Percentiles rank a stretch among this genome's conserved stretches.
These are phyloP conservation scores for Lavandula angustifolia DNA, from an alignment of 257 asterid species.

Conservation along the genomic window DNA sequence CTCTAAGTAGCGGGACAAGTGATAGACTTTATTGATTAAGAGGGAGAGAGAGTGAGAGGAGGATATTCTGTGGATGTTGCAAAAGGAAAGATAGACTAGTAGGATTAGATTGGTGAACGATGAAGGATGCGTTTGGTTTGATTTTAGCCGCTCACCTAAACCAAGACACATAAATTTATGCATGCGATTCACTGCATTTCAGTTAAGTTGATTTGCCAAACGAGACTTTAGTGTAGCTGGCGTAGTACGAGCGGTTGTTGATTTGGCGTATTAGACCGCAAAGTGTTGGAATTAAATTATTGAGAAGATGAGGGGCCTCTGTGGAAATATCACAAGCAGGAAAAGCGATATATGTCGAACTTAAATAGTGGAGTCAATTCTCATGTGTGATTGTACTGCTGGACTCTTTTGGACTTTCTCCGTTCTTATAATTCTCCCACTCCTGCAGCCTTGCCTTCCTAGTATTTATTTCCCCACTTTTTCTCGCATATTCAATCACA, in stretches of 20 bases:
- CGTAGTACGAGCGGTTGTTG: background rate
- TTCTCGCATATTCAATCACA: background rate
- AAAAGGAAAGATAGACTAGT: background rate
- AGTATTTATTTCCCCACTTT: background rate
- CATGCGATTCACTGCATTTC: constrained; percentile 28
- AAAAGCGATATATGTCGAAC: constrained; percentile 29
- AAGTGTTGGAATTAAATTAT: constrained; percentile 23
- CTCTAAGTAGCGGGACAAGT: too few relatives aligned
- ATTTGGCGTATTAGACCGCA: constrained; percentile 18
- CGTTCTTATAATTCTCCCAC: constrained; percentile 4
- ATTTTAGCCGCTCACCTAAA: constrained; percentile 33
- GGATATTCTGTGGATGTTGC: background rate
- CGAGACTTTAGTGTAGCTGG: background rate
- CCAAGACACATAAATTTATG: constrained; percentile 13
- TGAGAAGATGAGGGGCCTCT: constrained; percentile 24
- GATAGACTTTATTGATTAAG: too few relatives aligned
- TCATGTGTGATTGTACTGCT: constrained; percentile 16
- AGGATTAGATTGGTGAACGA: background rate
- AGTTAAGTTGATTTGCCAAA: background rate
- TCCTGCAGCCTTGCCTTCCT: background rate
- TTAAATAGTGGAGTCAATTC: constrained; percentile 22
- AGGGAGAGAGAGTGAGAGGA: background rate
- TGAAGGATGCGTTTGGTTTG: constrained; percentile 27
- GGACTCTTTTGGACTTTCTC: constrained; percentile 23
- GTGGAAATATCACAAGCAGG: constrained; percentile 7